Base-by-base conservation (phyloP, 257 asterid genomes). In the Hygrophila difformis region DNA sequence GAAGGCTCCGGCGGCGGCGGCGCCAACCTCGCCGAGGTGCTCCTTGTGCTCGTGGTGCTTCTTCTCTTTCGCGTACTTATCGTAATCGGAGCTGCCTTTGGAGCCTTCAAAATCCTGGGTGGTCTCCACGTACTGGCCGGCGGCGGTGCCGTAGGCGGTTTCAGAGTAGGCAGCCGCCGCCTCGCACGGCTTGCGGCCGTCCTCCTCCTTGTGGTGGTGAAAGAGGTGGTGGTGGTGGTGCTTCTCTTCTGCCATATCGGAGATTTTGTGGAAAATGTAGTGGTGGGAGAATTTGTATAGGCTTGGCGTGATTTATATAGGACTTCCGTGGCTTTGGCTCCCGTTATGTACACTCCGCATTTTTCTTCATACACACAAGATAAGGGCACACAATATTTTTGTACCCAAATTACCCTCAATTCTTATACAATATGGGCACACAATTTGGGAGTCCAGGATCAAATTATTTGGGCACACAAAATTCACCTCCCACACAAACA, bases 41-140 rank as follows among this genome's bases (percentile, higher is more conserved):
- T 76, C 78, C 17, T 55, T 75, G 53, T 65, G 76, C 53, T 78
- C 66, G 59, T 76, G 82, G 42, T 75, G 71, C 56, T 76, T 77
- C 67, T 62, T 51, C 35, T 82, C 94, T 22, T 72, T 66, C 62
- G 69, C 76, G 24, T 55, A 60, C 11, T 65, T 52, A 18, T 58
- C 53, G 12, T 39, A 20, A 6, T 29, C 18, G n/a, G n/a, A n/a
- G 5, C 34, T 28, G 10, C n/a, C 1, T 18, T 4, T 11, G n/a
- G 10, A 52, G 17, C 36, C 49, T 9, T 61, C 59, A 5, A 31
- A 59, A 0, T 36, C 41, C 3, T 70, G 61, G 4, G 67, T 56
- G 0, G 60, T 50, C 48, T 49, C 67, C n/a, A 50, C 31, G 49
- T 36, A 51, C n/a, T 33, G 41, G 2, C 54, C 62, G 2, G 23